Evolutionary conservation across 306 rosid genomes (phyloP).

Genomic region (Lathyrus oleraceus): DNA sequence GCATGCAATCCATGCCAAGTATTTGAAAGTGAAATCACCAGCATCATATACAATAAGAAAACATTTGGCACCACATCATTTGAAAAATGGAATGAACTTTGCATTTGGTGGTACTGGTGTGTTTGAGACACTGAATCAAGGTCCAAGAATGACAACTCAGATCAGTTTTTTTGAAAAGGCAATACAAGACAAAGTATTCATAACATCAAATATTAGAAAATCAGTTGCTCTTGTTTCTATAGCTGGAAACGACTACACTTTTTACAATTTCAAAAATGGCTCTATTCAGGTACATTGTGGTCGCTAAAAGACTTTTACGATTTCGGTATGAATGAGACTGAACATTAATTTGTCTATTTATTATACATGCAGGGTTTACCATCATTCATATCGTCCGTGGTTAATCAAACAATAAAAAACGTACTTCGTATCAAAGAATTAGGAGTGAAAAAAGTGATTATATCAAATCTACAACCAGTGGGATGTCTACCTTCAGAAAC

Average conservation of each 20-base stretch:
- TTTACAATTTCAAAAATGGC: conserved; percentile 46
- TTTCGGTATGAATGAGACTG: no score
- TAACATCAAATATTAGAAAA: conserved; percentile 39
- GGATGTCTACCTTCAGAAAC: conserved; percentile 77
- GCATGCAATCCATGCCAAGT: conserved; percentile 52
- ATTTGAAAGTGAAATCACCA: no score
- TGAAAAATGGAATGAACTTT: conserved; percentile 79
- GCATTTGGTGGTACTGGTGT: conserved; percentile 88
- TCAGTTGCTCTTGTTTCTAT: conserved; percentile 71
- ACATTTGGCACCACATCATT: conserved; percentile 15
- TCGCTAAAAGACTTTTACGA: no score
- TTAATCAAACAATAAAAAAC: conserved; percentile 53
- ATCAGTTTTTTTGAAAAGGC: conserved; percentile 51
- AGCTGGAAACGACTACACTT: conserved; percentile 71
- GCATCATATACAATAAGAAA: conserved; percentile 62
- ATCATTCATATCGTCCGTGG: conserved; percentile 53
- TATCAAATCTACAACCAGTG: conserved; percentile 59
- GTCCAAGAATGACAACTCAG: conserved; percentile 88
- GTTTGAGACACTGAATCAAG: conserved; percentile 50
- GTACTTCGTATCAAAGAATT: conserved; percentile 53
- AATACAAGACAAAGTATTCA: conserved; percentile 41
- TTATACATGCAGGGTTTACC: conserved; percentile 48
- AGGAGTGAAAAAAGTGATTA: conserved; percentile 71
- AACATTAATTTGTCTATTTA: no score
- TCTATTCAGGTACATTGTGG: conserved; percentile 52